Evolutionary conservation across 192 early-diverging fungal species (phyloP), one percentile per base, ranked within the genome.

Genomic region (Backusella psychrophila): DNA sequence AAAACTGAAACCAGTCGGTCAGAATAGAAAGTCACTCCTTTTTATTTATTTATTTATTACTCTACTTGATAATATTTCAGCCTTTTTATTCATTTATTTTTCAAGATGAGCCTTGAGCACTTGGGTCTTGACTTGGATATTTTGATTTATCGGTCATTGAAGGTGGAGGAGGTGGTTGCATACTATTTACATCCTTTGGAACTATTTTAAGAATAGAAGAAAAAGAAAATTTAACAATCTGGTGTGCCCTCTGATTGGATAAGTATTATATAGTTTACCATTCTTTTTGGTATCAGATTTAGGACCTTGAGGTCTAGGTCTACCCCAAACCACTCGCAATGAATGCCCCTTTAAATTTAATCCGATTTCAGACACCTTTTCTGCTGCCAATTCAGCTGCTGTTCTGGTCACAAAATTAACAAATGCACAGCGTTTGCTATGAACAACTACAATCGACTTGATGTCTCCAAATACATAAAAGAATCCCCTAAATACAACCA

Each of bases 381-480:
- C 85, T 9, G 93, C 90, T 0, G 94, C 97, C n/a, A 89, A 82
- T 82, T 99, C 96, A 21, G 97, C 97, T n/a, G 87, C 89, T 11
- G 86, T 84, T 36, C 97, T 86, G 4, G 89, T 89, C 19, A 88
- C 88, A 82, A 88, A 99, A 80, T 98, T 99, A 53, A 99, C 83
- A 84, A 99, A 99, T 2, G 96, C 96, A 71, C 94, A 96, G 72
- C 90, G 87, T 53, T 90, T 90, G 79, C 94, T 95, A 66, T 88
- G 83, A 21, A 93, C 89, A 2, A 97, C 86, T 2, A 94, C 90
- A 41, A 99, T 83, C 1, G 94, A 95, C 81, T 95, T 94, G 77
- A 98, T 88, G 75, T 97, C 96, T 34, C 97, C 97, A 81, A 92
- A 97, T 0, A 87, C 88, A 46, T 89, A 89, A 80, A 99, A 99